These are phyloP conservation scores for Rhododendron vialii DNA, from an alignment of 148 eudicot species.

Conservation along the genomic window DNA sequence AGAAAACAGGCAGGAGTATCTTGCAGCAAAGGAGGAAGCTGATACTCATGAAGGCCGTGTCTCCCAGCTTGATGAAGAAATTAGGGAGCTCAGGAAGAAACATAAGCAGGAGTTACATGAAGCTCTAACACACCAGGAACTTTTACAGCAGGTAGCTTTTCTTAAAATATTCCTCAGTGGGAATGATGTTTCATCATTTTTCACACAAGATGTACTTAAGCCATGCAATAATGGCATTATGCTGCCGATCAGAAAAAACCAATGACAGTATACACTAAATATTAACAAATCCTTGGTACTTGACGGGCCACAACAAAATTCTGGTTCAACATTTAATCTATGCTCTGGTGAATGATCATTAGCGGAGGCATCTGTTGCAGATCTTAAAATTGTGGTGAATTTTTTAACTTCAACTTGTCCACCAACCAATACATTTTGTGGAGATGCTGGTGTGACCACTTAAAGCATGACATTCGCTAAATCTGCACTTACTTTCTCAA, in stretches of 20 bases:
- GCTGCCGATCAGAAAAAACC: background rate
- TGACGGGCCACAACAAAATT: background rate
- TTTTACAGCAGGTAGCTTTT: slow-evolving; percentile 73
- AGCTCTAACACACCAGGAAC: slow-evolving; percentile 62
- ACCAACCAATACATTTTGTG: background rate
- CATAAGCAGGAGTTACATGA: slow-evolving; percentile 88
- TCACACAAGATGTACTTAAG: background rate
- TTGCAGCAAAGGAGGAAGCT: slow-evolving; percentile 82
- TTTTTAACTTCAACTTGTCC: background rate
- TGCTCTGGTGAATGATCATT: background rate
- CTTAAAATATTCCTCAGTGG: background rate
- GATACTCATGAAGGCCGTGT: slow-evolving; percentile 87
- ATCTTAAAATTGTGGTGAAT: background rate
- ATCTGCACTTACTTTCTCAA: background rate
- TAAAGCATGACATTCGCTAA: background rate
- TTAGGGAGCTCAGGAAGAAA: slow-evolving; percentile 76
- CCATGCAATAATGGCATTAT: background rate
- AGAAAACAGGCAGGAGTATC: slow-evolving; percentile 89
- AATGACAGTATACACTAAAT: background rate
- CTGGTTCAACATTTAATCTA: background rate
- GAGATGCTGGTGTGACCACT: background rate
- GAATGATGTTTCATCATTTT: background rate
- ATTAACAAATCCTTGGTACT: background rate
- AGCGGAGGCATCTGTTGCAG: background rate
- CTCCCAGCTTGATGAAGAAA: slow-evolving; percentile 76